Conservation (phyloP, 2,329 filamentous ascomycete genomes). For the Taxawa tesnikishii region DNA sequence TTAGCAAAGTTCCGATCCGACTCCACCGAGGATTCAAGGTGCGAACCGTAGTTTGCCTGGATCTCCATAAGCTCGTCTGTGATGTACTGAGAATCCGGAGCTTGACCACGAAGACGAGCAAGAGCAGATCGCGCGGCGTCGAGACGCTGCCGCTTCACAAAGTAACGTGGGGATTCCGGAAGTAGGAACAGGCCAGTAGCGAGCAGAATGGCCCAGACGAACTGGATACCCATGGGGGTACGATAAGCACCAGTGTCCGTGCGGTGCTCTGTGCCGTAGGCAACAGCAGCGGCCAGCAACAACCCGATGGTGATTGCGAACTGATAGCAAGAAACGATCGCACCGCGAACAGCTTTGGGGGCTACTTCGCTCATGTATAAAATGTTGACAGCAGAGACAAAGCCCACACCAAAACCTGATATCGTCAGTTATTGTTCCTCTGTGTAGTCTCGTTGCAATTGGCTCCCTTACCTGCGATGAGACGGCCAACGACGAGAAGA, state of each 20-base stretch:
- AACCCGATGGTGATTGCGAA: constrained; percentile 69
- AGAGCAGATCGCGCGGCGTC: constrained; percentile 52
- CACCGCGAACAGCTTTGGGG: constrained; percentile 62
- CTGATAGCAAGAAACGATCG: constrained; percentile 71
- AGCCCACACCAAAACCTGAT: constrained; percentile 59
- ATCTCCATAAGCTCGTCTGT: constrained; percentile 72
- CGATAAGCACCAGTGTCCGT: constrained; percentile 58
- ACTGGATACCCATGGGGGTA: constrained; percentile 69
- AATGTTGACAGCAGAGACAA: constrained; percentile 66
- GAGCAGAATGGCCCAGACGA: constrained; percentile 68
- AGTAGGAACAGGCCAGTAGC: constrained; percentile 59
- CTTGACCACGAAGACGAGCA: constrained; percentile 60
- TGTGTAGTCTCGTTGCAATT: no score
- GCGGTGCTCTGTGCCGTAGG: constrained; percentile 56
- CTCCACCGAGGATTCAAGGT: constrained; percentile 52
- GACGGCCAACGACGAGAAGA: constrained; percentile 51
- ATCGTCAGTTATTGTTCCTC: no score
- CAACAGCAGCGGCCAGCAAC: constrained; percentile 59
- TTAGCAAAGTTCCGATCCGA: constrained; percentile 58
- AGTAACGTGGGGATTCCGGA: constrained; percentile 78
- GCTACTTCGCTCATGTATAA: constrained; percentile 78
- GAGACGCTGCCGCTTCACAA: constrained; percentile 63
- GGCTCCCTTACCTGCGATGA: constrained; percentile 43
- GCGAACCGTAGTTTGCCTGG: constrained; percentile 61
- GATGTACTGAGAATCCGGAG: constrained; percentile 59